phyloP scores from a whole-genome alignment of 176 grass and related monocot genomes.

The Eragrostis nindensis region DNA sequence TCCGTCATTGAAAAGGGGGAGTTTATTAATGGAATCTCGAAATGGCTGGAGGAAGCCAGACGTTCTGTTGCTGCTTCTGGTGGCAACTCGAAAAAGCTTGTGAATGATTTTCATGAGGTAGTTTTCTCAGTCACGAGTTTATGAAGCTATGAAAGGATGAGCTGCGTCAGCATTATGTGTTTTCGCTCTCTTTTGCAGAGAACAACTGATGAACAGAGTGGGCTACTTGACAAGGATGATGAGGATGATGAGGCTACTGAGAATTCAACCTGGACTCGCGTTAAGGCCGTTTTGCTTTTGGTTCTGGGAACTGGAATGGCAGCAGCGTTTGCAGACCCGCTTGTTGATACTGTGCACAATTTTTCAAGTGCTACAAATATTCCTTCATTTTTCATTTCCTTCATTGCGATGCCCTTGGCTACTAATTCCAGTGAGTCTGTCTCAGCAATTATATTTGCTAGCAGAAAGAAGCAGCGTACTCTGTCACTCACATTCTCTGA shows the following conservation, averaged over 20 bases:
- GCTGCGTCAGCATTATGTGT: not conserved
- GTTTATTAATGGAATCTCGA: constrained; percentile 59
- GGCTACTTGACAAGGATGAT: constrained; percentile 51
- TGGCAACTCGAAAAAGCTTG: constrained; percentile 52
- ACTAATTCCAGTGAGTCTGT: constrained; percentile 96
- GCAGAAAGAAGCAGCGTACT: constrained; percentile 82
- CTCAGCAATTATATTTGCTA: constrained; percentile 83
- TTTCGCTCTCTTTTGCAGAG: constrained; percentile 52
- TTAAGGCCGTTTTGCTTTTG: constrained; percentile 70
- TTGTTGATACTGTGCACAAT: constrained; percentile 85
- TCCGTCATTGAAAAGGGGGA: constrained; percentile 56
- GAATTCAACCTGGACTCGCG: constrained; percentile 60
- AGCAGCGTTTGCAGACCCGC: constrained; percentile 81
- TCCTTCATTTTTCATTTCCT: constrained; percentile 95
- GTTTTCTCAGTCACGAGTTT: constrained; percentile 3
- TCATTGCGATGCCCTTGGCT: constrained; percentile 89
- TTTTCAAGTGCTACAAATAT: constrained; percentile 81
- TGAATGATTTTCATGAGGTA: constrained; percentile 62
- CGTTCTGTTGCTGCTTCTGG: constrained; percentile 24
- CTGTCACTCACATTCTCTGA: constrained; percentile 94
- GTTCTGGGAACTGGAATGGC: constrained; percentile 78
- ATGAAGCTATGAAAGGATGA: not conserved
- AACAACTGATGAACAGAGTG: constrained; percentile 66
- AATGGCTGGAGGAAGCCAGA: constrained; percentile 68
- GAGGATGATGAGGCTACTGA: constrained; percentile 57